Evolutionary conservation across 495 filamentous ascomycete species (phyloP).

Genomic region (Endocarpon pusillum): DNA sequence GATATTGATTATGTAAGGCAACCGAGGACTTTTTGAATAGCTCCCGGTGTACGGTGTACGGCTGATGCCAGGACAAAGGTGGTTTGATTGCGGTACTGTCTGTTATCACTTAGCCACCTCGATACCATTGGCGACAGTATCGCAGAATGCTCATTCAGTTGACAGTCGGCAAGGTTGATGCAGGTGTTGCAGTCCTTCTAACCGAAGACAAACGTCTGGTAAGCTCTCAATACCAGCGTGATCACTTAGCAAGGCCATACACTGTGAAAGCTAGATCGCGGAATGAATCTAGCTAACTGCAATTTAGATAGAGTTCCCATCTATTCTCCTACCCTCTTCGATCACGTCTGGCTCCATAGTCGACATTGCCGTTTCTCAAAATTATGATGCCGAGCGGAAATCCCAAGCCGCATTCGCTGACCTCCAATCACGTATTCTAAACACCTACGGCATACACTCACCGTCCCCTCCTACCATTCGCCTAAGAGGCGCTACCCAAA

Average conservation of each 20-base stretch:
- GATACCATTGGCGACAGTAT: slow-evolving; percentile 1
- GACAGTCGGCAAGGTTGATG: slow-evolving; percentile 98
- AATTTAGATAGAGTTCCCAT: slow-evolving; percentile 88
- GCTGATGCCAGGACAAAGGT: not conserved
- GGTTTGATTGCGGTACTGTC: too few species aligned
- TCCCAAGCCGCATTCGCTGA: slow-evolving; percentile 56
- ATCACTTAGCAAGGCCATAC: not conserved
- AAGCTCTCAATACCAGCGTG: slow-evolving; percentile 27
- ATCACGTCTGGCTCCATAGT: slow-evolving; percentile 93
- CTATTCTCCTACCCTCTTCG: slow-evolving; percentile 85
- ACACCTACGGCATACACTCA: slow-evolving; percentile 64
- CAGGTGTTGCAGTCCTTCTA: slow-evolving; percentile 88
- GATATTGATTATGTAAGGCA: too few species aligned
- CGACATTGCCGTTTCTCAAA: slow-evolving; percentile 90
- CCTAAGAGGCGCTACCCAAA: slow-evolving; percentile 91
- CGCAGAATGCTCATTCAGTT: slow-evolving; percentile 84
- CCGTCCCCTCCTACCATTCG: slow-evolving; percentile 70
- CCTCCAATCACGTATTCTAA: slow-evolving; percentile 76
- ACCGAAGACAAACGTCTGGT: slow-evolving; percentile 95
- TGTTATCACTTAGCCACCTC: too few species aligned
- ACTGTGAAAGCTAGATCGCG: not conserved
- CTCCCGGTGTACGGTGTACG: too few species aligned
- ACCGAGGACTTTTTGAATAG: slow-evolving; percentile 5
- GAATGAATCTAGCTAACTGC: not conserved
- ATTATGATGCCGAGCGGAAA: slow-evolving; percentile 55